Conservation (phyloP, 83 land plant genomes). For the Picea mariana region DNA sequence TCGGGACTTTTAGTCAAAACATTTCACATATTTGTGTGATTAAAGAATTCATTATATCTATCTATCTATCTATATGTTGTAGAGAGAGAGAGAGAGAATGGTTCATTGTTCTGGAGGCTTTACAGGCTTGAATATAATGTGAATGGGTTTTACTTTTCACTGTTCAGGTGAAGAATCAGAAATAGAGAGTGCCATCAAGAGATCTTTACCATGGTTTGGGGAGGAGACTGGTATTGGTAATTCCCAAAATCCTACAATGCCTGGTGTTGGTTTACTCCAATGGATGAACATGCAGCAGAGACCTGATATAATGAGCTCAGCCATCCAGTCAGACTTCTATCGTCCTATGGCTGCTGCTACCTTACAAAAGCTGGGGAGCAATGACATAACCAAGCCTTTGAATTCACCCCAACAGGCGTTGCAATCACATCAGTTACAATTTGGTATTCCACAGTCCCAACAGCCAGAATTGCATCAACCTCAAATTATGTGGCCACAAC, state of each 20-base stretch:
- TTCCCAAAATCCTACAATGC: conserved; percentile 47
- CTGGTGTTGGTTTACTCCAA: conserved; percentile 67
- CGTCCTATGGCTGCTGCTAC: conserved; percentile 45
- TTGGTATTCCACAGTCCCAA: conserved; percentile 39
- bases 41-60: too few species aligned
- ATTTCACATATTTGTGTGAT: too few species aligned
- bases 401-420: conserved; percentile 41
- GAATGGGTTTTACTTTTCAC: conserved; percentile 1
- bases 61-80: too few species aligned
- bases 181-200: conserved; percentile 59
- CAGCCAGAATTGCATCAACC: conserved; percentile 31
- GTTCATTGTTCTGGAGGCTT: background rate
- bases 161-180: conserved; percentile 69
- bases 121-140: background rate
- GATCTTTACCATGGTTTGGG: conserved; percentile 70
- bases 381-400: conserved; percentile 46
- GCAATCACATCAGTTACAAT: conserved; percentile 28
- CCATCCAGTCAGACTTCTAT: conserved; percentile 42
- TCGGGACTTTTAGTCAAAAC: too few species aligned
- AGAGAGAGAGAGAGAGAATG: too few species aligned
- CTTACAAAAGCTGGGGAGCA: conserved; percentile 32
- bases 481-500: conserved; percentile 30
- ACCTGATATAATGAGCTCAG: conserved; percentile 36
- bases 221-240: conserved; percentile 70
- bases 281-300: conserved; percentile 87